Conservation (phyloP, 257 asterid species). For the Ajuga chamaepitys region DNA sequence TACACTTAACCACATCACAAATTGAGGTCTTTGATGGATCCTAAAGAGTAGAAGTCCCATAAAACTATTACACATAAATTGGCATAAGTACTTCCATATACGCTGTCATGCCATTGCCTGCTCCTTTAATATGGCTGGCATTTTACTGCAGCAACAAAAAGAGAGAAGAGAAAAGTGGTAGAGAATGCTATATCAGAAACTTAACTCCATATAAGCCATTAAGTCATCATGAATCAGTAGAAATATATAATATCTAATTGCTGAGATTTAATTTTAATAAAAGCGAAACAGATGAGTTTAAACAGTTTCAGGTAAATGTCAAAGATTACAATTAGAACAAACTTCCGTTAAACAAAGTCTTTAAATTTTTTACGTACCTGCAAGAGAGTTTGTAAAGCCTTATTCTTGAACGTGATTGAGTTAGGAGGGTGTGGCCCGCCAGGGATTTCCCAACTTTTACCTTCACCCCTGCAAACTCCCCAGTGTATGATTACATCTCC, state of each 20-base stretch:
- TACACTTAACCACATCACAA: not conserved
- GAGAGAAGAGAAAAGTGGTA: not conserved
- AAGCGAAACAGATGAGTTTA: not conserved
- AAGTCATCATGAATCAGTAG: not conserved
- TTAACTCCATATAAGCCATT: not conserved
- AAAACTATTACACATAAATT: not conserved
- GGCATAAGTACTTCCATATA: not conserved
- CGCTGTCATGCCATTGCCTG: not conserved
- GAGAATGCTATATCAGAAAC: not conserved
- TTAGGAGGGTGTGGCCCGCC: constrained; percentile 69
- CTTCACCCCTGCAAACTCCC: constrained; percentile 73
- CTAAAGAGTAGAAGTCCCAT: not conserved
- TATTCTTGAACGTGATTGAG: constrained; percentile 65
- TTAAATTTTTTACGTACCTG: constrained; percentile 39
- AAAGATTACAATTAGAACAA: not conserved
- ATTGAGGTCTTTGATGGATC: not conserved
- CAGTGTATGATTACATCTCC: constrained; percentile 86
- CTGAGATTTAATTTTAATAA: not conserved
- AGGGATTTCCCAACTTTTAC: constrained; percentile 75
- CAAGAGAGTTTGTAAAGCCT: constrained; percentile 69
- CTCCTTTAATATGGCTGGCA: not conserved
- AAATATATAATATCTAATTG: not conserved
- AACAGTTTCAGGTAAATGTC: not conserved
- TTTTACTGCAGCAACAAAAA: constrained; percentile 1
- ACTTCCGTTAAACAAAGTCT: not conserved